Evolutionary conservation across 2,329 filamentous ascomycete genomes (phyloP).

Genomic region (Diaporthe batatas): DNA sequence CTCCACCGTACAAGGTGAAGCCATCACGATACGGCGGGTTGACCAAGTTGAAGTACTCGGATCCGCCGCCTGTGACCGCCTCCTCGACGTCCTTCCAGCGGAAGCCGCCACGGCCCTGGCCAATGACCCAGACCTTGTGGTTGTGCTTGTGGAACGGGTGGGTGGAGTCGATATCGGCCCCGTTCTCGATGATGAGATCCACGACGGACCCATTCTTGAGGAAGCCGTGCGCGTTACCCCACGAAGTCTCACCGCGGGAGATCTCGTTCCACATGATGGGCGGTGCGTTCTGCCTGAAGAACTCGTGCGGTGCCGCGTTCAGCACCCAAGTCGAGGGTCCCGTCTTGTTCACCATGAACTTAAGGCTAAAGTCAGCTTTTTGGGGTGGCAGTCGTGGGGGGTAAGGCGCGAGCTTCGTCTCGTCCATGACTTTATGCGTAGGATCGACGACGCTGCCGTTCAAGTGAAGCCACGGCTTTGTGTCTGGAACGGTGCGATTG

Average conservation of each 20-base stretch:
- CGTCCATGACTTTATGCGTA: not conserved
- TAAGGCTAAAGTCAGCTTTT: not conserved
- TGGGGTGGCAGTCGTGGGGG: not conserved
- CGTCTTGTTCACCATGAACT: conserved; percentile 5
- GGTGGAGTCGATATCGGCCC: not conserved
- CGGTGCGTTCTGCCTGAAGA: not conserved
- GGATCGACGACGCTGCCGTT: not conserved
- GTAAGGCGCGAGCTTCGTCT: not conserved
- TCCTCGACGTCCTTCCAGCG: conserved; percentile 2
- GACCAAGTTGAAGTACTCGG: not conserved
- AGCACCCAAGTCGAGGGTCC: not conserved
- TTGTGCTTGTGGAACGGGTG: conserved; percentile 10
- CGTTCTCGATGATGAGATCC: not conserved
- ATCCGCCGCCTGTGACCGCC: not conserved
- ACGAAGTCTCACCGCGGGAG: not conserved
- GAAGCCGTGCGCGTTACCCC: not conserved
- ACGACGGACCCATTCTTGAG: not conserved
- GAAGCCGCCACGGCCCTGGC: not conserved
- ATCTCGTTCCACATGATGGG: not conserved
- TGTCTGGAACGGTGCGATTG: not conserved
- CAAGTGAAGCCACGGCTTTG: not conserved
- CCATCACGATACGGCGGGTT: not conserved
- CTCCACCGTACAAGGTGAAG: not conserved
- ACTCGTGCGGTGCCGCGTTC: not conserved
- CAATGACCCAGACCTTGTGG: not conserved